Conservation (phyloP, 352 stramenopile genomes). For the Plasmopara halstedii region DNA sequence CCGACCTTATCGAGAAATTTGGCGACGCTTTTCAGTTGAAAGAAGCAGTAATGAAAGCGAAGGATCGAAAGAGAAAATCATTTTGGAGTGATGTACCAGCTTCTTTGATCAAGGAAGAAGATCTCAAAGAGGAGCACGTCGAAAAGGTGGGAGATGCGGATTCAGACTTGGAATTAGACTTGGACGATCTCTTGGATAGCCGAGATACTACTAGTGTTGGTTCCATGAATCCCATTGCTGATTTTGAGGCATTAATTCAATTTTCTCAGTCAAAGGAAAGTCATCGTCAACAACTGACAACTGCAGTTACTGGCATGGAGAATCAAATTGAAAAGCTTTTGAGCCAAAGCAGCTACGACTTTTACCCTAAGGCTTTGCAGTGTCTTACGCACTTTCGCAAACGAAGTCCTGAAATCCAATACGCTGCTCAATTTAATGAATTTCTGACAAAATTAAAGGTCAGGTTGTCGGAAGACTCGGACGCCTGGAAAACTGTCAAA, state of each 20-base stretch:
- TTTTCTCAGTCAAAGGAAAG: conserved; percentile 35
- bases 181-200: conserved; percentile 66
- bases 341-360: conserved; percentile 31
- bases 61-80: conserved; percentile 59
- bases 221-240: conserved; percentile 77
- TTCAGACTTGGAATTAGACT: conserved; percentile 57
- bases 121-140: conserved; percentile 34
- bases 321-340: conserved; percentile 60
- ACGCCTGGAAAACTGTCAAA: conserved; percentile 45
- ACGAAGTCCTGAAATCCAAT: conserved; percentile 63
- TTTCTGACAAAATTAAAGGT: conserved; percentile 56
- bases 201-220: conserved; percentile 60
- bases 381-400: conserved; percentile 65
- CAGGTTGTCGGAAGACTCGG: conserved; percentile 32
- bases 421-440: conserved; percentile 65
- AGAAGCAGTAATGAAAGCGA: conserved; percentile 59
- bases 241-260: conserved; percentile 71
- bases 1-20: conserved; percentile 57
- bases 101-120: conserved; percentile 25
- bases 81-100: conserved; percentile 72
- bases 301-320: conserved; percentile 63
- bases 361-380: conserved; percentile 61
- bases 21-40: conserved; percentile 69
- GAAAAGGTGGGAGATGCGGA: conserved; percentile 20
- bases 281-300: conserved; percentile 26